Conservation (phyloP, 805 yeast species). For the Tetrapisispora pingtungensis region DNA sequence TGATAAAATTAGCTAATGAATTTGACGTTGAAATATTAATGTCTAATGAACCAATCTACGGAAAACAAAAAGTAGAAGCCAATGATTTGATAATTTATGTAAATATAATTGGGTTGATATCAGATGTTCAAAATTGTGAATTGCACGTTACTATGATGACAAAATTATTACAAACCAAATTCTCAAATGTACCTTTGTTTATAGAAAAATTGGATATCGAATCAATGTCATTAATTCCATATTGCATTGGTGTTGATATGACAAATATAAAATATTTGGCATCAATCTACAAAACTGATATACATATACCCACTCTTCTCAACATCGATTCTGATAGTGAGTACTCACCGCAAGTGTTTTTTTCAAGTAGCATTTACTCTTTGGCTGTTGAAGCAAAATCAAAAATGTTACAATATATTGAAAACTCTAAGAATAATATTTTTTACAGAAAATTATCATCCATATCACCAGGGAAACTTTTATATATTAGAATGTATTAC, state of each 20-base stretch:
- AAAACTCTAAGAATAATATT: constrained; percentile 4
- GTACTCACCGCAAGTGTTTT: constrained; percentile 10
- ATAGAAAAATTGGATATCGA: constrained; percentile 16
- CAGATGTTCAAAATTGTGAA: constrained; percentile 11
- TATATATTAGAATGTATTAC: constrained; percentile 14
- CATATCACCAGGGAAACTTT: constrained; percentile 19
- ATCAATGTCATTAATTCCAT: constrained; percentile 17
- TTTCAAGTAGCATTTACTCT: constrained; percentile 15
- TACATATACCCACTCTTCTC: constrained; percentile 12
- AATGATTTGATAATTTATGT: neutral
- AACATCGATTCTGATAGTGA: neutral
- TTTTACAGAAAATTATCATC: constrained; percentile 14
- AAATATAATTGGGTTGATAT: constrained; percentile 14
- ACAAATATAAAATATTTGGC: constrained; percentile 12
- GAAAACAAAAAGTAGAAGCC: constrained; percentile 1
- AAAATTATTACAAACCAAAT: constrained; percentile 7
- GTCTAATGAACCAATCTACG: constrained; percentile 5
- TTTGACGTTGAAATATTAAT: constrained; percentile 15
- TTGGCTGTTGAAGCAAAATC: constrained; percentile 14
- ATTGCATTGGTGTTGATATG: constrained; percentile 15
- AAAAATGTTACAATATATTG: constrained; percentile 8
- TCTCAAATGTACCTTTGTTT: constrained; percentile 3
- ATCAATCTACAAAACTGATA: constrained; percentile 12
- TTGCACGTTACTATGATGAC: constrained; percentile 12
- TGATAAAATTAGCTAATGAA: constrained; percentile 7